Percentiles rank a stretch among this genome's conserved stretches.
phyloP scores from a whole-genome alignment of 495 filamentous ascomycete genomes.

The Daldinia bambusicola region DNA sequence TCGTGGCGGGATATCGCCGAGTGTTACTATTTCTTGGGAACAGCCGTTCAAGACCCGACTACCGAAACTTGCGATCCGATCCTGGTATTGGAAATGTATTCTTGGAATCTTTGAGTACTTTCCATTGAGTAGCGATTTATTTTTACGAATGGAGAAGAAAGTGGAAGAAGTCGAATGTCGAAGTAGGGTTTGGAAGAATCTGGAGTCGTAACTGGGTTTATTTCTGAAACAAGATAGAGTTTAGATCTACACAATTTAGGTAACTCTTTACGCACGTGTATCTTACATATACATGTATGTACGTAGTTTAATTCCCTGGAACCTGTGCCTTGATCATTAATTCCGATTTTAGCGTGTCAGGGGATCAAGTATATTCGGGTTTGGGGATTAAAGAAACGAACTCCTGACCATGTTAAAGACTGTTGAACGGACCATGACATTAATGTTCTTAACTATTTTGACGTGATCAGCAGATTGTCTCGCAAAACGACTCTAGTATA shows the following conservation, averaged over 20 bases:
- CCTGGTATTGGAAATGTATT: not conserved
- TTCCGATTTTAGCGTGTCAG: not conserved
- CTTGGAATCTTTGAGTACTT: not conserved
- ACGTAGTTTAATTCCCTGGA: too few species aligned
- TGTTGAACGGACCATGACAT: too few species aligned
- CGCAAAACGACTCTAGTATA: not conserved
- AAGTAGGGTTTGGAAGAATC: not conserved
- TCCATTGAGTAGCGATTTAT: not conserved
- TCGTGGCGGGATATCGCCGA: not conserved
- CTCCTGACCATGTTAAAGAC: not conserved
- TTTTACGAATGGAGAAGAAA: not conserved
- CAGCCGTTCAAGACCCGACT: not conserved
- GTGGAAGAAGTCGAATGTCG: not conserved
- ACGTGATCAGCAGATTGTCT: not conserved
- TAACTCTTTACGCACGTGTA: too few species aligned
- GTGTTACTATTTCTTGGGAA: not conserved
- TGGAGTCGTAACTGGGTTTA: not conserved
- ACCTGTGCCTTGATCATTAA: too few species aligned
- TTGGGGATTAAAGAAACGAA: not conserved
- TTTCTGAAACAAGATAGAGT: slow-evolving; percentile 1
- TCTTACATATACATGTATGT: too few species aligned
- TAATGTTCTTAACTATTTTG: not conserved
- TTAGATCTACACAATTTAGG: not conserved
- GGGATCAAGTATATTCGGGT: not conserved
- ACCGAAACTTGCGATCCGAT: not conserved